Conservation (phyloP, 2,329 filamentous ascomycete genomes). For the Neofusicoccum sp. region DNA sequence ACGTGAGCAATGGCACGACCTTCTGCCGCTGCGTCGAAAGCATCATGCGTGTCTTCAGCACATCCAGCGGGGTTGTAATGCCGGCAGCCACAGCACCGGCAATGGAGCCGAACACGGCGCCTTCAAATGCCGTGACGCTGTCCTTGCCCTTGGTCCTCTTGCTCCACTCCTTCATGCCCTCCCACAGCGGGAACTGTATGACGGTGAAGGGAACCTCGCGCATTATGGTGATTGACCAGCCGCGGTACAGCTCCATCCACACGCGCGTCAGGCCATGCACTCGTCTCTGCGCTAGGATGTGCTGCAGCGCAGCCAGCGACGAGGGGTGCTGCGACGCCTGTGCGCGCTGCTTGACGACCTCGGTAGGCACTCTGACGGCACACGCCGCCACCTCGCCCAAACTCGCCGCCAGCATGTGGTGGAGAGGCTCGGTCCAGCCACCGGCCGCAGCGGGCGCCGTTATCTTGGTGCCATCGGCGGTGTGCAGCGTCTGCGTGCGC, state of each 20-base stretch:
- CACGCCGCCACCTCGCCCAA: slow-evolving; percentile 91
- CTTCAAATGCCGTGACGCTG: slow-evolving; percentile 71
- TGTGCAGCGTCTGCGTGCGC: slow-evolving; percentile 12
- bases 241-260: slow-evolving; percentile 84
- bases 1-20: slow-evolving; percentile 61
- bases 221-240: slow-evolving; percentile 90
- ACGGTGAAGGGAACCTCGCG: slow-evolving; percentile 97
- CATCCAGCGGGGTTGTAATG: slow-evolving; percentile 89
- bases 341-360: slow-evolving; percentile 95
- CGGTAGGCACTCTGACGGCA: slow-evolving; percentile 87
- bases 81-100: slow-evolving; percentile 85
- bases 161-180: slow-evolving; percentile 79
- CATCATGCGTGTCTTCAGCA: slow-evolving; percentile 97
- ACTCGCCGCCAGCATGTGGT: slow-evolving; percentile 83
- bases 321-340: slow-evolving; percentile 83
- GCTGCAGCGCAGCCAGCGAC: slow-evolving; percentile 66
- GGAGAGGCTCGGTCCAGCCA: slow-evolving; percentile 35
- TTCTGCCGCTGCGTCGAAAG: slow-evolving; percentile 70
- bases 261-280: slow-evolving; percentile 57
- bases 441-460: neutral
- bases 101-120: slow-evolving; percentile 80
- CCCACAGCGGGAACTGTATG: slow-evolving; percentile 97
- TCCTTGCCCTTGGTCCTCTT: slow-evolving; percentile 41
- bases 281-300: slow-evolving; percentile 59
- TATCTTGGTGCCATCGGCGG: slow-evolving; percentile 20